These are phyloP conservation scores for Podosphaera xanthii DNA, from an alignment of 2,329 filamentous ascomycete genomes.

Conservation along the genomic window DNA sequence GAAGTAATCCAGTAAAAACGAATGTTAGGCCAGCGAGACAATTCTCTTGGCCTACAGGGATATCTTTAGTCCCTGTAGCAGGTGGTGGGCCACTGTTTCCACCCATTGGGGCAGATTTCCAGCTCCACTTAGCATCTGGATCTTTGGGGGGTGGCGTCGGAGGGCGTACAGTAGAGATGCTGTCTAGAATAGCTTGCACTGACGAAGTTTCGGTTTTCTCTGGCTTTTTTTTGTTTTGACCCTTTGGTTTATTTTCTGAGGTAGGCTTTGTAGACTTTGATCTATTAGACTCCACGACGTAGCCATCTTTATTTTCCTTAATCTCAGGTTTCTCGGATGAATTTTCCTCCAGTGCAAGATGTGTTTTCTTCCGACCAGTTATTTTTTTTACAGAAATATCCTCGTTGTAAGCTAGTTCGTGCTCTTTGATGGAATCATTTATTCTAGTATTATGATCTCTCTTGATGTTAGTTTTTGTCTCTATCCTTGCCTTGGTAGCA, in stretches of 20 bases:
- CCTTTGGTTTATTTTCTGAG: constrained; percentile 15
- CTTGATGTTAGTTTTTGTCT: constrained; percentile 10
- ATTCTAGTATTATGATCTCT: constrained; percentile 24
- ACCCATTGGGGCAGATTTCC: constrained; percentile 32
- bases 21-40: constrained; percentile 78
- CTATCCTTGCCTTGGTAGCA: constrained; percentile 13
- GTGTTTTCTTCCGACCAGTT: constrained; percentile 8
- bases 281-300: constrained; percentile 32
- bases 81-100: constrained; percentile 39
- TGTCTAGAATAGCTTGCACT: constrained; percentile 68
- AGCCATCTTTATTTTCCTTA: constrained; percentile 34
- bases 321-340: constrained; percentile 22
- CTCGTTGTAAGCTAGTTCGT: constrained; percentile 16
- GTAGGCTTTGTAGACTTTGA: constrained; percentile 16
- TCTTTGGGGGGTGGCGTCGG: constrained; percentile 62
- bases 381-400: constrained; percentile 26
- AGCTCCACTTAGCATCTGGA: constrained; percentile 58
- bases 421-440: constrained; percentile 16
- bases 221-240: constrained; percentile 26
- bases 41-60: constrained; percentile 68
- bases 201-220: constrained; percentile 39
- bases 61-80: constrained; percentile 38
- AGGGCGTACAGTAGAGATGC: constrained; percentile 59
- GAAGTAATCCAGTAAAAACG: constrained; percentile 80
- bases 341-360: constrained; percentile 12